phyloP scores from a whole-genome alignment of 768 basidiomycete species.

The Cyclocybe aegerita region DNA sequence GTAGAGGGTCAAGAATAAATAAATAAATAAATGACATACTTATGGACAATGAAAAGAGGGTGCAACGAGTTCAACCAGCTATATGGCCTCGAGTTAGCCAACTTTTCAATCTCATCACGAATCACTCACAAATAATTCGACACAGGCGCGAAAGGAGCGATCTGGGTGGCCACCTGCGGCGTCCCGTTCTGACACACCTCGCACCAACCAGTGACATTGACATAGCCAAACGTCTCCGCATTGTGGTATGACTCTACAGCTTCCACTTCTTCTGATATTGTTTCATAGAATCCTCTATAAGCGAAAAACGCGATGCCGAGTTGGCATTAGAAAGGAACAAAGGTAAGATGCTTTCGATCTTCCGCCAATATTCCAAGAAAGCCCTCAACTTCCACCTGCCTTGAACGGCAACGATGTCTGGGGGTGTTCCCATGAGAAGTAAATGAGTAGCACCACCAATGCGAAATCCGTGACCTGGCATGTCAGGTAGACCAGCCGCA shows the following conservation, averaged over 20 bases:
- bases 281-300: no score
- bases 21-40: slow-evolving; percentile 34
- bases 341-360: slow-evolving; percentile 21
- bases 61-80: slow-evolving; percentile 66
- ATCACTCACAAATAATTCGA: slow-evolving; percentile 63
- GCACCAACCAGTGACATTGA: slow-evolving; percentile 59
- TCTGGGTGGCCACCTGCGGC: slow-evolving; percentile 49
- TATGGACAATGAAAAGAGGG: slow-evolving; percentile 62
- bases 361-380: slow-evolving; percentile 28
- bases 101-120: no score
- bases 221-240: slow-evolving; percentile 51
- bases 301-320: no score
- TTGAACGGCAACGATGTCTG: slow-evolving; percentile 29
- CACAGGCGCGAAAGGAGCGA: slow-evolving; percentile 57
- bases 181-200: slow-evolving; percentile 60
- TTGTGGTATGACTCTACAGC: slow-evolving; percentile 25
- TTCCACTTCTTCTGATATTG: no score
- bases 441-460: slow-evolving; percentile 28
- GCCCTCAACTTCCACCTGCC: slow-evolving; percentile 32
- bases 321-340: neutral
- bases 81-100: no score
- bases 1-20: neutral
- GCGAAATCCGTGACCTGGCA: slow-evolving; percentile 24
- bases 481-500: neutral
- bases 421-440: slow-evolving; percentile 22